These are phyloP conservation scores for Corchorus capsularis DNA, from an alignment of 345 rosid species.

Conservation along the genomic window DNA sequence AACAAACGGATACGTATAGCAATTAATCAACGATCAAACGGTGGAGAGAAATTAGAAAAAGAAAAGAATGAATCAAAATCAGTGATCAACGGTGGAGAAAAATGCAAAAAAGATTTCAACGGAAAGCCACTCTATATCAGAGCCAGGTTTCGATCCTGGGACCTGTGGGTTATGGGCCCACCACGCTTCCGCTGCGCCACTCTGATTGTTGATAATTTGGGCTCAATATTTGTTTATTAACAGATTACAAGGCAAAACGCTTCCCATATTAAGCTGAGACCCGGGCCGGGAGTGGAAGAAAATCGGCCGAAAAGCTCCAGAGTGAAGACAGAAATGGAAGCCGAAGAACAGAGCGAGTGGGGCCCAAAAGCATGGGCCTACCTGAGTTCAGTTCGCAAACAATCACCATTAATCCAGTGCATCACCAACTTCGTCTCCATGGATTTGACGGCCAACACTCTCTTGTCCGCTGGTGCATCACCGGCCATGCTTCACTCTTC, in stretches of 20 bases:
- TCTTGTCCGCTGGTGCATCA: conserved; percentile 85
- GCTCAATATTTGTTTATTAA: too few relatives aligned
- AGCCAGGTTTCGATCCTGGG: conserved; percentile 53
- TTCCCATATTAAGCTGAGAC: too few relatives aligned
- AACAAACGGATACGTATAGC: too few relatives aligned
- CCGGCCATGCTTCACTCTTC: conserved; percentile 88
- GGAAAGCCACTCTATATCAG: conserved; percentile 24
- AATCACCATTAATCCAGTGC: conserved; percentile 82
- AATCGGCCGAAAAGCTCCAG: background rate
- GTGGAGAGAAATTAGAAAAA: too few relatives aligned
- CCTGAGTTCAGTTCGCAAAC: conserved; percentile 46
- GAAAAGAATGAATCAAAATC: too few relatives aligned
- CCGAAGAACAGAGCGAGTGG: conserved; percentile 31
- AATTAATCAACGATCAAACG: too few relatives aligned
- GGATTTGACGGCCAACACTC: conserved; percentile 89
- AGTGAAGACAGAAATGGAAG: conserved; percentile 9
- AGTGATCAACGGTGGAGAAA: too few relatives aligned
- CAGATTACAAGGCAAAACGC: too few relatives aligned
- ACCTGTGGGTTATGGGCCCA: conserved; percentile 56
- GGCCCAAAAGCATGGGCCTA: conserved; percentile 43
- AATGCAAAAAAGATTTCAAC: too few relatives aligned
- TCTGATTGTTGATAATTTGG: conserved; percentile 19
- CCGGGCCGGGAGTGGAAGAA: background rate
- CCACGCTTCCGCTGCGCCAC: conserved; percentile 69
- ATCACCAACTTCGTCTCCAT: conserved; percentile 91